phyloP scores from a whole-genome alignment of 2,329 filamentous ascomycete species.

The Exophiala calicioides region DNA sequence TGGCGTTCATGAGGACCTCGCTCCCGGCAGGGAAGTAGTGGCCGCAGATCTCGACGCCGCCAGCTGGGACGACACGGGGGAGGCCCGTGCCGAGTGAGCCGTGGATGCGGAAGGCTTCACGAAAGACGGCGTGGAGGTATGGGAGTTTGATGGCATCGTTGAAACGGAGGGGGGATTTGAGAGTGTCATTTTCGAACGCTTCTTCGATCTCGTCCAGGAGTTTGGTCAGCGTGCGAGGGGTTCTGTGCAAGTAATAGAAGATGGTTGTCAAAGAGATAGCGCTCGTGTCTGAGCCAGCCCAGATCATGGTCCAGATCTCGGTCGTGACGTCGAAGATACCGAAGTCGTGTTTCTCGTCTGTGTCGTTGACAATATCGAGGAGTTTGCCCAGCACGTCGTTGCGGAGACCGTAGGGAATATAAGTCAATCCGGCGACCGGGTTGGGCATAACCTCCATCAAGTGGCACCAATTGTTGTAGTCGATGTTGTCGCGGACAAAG shows the following conservation, averaged over 20 bases:
- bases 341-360: conserved; percentile 13
- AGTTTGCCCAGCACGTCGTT: conserved; percentile 18
- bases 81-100: conserved; percentile 52
- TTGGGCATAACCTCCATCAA: conserved; percentile 27
- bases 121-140: conserved; percentile 56
- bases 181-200: conserved; percentile 33
- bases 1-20: conserved; percentile 40
- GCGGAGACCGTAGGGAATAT: conserved; percentile 20
- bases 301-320: conserved; percentile 26
- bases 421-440: conserved; percentile 13
- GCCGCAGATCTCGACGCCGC: conserved; percentile 39
- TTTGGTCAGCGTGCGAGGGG: conserved; percentile 41
- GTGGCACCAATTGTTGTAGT: conserved; percentile 28
- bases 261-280: conserved; percentile 37
- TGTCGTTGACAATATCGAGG: conserved; percentile 11
- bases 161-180: conserved; percentile 20
- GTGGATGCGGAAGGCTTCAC: conserved; percentile 54
- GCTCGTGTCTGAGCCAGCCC: conserved; percentile 33
- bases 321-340: conserved; percentile 19
- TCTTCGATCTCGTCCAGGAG: conserved; percentile 47
- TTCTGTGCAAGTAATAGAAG: conserved; percentile 38
- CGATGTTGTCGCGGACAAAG: conserved; percentile 26
- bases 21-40: conserved; percentile 39
- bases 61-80: conserved; percentile 51
- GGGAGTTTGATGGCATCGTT: conserved; percentile 27